These are phyloP conservation scores for Sutorius australiensis DNA, from an alignment of 768 basidiomycete genomes.

Conservation along the genomic window DNA sequence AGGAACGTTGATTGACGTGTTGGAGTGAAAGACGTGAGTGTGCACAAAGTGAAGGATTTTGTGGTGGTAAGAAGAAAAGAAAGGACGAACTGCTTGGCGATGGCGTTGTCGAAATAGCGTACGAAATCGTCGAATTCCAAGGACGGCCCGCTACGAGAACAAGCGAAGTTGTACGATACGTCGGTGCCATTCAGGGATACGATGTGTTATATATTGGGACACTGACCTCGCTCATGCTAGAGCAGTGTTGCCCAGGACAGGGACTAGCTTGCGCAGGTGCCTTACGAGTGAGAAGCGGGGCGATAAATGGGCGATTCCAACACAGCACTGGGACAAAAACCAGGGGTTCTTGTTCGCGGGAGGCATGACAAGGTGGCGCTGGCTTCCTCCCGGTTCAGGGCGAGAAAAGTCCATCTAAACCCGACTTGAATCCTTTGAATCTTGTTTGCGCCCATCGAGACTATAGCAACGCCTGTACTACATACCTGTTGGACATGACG, in stretches of 20 bases:
- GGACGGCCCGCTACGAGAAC: conserved; percentile 8
- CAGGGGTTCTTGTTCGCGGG: conserved; percentile 7
- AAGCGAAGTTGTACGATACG: conserved; percentile 22
- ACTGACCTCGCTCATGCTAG: conserved; percentile 1
- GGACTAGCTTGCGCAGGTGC: conserved; percentile 1
- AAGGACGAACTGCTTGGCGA: conserved; percentile 12
- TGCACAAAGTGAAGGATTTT: conserved; percentile 12
- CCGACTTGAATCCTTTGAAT: neutral
- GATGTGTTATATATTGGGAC: conserved; percentile 6
- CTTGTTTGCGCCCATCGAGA: neutral
- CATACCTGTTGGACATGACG: neutral
- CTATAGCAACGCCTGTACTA: neutral
- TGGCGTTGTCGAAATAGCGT: conserved; percentile 5
- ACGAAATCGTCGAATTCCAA: neutral
- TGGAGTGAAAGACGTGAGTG: conserved; percentile 25
- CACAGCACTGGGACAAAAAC: conserved; percentile 12
- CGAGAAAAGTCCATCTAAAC: neutral
- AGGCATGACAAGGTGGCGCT: neutral
- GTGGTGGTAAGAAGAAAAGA: conserved; percentile 11
- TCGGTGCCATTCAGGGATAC: neutral
- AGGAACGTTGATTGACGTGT: conserved; percentile 11
- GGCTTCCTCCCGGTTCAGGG: no score
- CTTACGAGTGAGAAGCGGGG: neutral
- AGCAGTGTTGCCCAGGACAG: conserved; percentile 11
- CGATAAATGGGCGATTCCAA: conserved; percentile 7